Conservation (phyloP, 73 alveolate species). For the Tetrahymena malaccensis region DNA sequence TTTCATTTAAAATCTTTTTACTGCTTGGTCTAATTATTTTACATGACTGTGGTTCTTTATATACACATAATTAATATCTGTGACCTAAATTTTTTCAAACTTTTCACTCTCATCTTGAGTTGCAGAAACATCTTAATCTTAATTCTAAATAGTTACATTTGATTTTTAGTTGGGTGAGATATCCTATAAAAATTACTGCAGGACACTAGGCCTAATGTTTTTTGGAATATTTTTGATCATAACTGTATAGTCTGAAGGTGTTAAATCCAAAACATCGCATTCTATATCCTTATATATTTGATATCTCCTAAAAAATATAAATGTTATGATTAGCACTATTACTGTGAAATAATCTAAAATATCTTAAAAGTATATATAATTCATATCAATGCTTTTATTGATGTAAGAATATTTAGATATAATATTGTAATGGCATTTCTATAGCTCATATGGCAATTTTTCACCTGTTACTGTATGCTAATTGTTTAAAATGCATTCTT, state of each 20-base stretch:
- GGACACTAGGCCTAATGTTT: background rate
- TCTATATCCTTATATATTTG: background rate
- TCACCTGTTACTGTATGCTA: background rate
- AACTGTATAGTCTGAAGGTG: conserved; percentile 54
- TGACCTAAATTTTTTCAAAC: background rate
- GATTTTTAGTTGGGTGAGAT: background rate
- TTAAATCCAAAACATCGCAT: conserved; percentile 35
- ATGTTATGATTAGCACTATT: background rate
- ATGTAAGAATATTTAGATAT: background rate
- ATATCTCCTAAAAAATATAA: conserved; percentile 1
- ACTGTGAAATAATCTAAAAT: background rate
- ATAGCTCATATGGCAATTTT: background rate
- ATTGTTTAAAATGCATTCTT: conserved; percentile 1
- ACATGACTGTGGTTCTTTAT: background rate
- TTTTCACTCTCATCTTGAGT: background rate
- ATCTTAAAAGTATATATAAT: background rate
- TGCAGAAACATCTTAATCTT: background rate
- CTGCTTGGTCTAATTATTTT: background rate
- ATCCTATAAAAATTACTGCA: background rate
- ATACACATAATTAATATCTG: background rate
- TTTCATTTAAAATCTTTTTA: background rate
- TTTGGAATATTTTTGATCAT: conserved; percentile 31
- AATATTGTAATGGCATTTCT: background rate
- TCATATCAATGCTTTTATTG: background rate
- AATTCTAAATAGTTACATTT: background rate